Base-by-base conservation (phyloP, 2,329 filamentous ascomycete species). In the Thelonectria olida region DNA sequence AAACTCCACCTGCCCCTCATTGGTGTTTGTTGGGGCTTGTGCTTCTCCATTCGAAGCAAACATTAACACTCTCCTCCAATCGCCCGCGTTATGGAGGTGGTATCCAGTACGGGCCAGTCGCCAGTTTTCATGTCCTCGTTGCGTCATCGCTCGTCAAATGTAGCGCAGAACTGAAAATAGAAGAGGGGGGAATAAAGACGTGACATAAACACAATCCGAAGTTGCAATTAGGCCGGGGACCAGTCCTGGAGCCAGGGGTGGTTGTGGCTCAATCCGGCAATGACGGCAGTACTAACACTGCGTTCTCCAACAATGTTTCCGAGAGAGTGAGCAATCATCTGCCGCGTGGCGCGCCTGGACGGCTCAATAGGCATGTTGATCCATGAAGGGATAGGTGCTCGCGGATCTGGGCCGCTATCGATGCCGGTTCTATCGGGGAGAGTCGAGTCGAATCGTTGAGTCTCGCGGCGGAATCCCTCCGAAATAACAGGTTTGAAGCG, bases 231-330 rank as follows among this genome's bases (percentile, higher is more conserved):
- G 36, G 55, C 56, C 36, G 64, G 68, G 12, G 41, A 63, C 69
- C 69, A 72, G 23, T 63, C 61, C 22, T 68, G 59, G 23, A 72
- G 63, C 69, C 69, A 72, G 9, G 69, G 67, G 38, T 72, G 69
- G 19, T 61, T 56, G 12, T 62, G 53, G 27, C 60, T 64, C 12
- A 72, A 27, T 4, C 59, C 62, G 2, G 63, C 64, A 42, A 72
- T 64, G n/a, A 69, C 62, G 17, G 61, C 69, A 31, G 65, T 70
- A 39, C 66, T 66, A 36, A 68, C 57, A 52, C 67, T 72, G 19
- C 69, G 69, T 41, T 72, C 69, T 8, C 69, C 69, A 23, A 72
- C 56, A 27, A 72, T 67, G 20, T 69, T 72, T 7, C 69, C 69
- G 0, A 72, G 65, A 6, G 66, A 70, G 45, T 72, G 69, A 22